These are phyloP conservation scores for Eutypella sp. DNA, from an alignment of 2,329 filamentous ascomycete genomes.

Conservation along the genomic window DNA sequence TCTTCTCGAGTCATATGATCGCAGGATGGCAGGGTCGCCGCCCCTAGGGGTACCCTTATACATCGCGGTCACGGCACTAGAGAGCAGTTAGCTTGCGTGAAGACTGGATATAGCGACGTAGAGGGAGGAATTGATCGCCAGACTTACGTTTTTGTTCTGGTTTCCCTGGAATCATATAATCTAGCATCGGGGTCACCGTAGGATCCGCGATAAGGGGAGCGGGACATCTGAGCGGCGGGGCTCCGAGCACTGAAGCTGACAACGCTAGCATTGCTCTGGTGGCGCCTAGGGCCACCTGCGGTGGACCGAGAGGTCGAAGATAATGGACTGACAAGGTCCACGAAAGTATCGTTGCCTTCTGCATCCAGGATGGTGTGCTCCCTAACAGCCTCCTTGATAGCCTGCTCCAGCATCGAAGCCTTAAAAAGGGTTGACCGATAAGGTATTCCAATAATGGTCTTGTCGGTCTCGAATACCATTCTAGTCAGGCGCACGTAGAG, in stretches of 20 bases:
- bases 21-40: conserved; percentile 66
- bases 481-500: conserved; percentile 93
- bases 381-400: conserved; percentile 81
- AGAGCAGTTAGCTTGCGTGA: conserved; percentile 17
- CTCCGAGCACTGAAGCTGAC: conserved; percentile 73
- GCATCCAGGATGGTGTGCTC: conserved; percentile 75
- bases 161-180: conserved; percentile 82
- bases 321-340: conserved; percentile 36
- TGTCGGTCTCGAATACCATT: conserved; percentile 95
- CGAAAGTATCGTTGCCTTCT: conserved; percentile 73
- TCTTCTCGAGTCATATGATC: conserved; percentile 92
- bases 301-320: conserved; percentile 37
- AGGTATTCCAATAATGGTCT: conserved; percentile 92
- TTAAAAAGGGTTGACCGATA: conserved; percentile 95
- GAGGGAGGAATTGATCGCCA: no score
- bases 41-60: conserved; percentile 76
- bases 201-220: conserved; percentile 49
- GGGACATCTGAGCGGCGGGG: conserved; percentile 50
- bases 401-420: conserved; percentile 89
- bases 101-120: conserved; percentile 24
- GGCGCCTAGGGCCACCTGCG: conserved; percentile 48
- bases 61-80: conserved; percentile 83
- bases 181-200: conserved; percentile 80
- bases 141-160: conserved; percentile 86
- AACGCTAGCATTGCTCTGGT: conserved; percentile 74